Conservation (phyloP, 169 alveolate species). For the Besnoitia besnoiti region DNA sequence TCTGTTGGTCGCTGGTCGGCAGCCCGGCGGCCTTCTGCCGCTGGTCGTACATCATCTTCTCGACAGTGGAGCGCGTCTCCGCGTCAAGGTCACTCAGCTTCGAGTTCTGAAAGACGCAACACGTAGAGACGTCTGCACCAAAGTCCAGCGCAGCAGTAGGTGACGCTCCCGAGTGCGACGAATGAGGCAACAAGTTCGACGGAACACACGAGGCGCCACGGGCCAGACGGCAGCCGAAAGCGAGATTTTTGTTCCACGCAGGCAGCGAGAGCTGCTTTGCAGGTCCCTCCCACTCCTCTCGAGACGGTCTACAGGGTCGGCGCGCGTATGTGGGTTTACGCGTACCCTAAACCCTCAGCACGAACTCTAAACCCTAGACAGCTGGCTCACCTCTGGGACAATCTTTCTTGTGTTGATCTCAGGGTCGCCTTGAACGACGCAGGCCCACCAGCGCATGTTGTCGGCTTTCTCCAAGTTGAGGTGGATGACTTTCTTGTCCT, state of each 20-base stretch:
- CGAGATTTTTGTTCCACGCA: no score
- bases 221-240: no score
- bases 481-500: conserved; percentile 87
- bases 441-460: conserved; percentile 96
- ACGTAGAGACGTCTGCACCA: not conserved
- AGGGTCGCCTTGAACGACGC: conserved; percentile 92
- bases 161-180: not conserved
- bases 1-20: conserved; percentile 94
- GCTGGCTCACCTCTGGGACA: conserved; percentile 91
- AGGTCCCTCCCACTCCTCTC: no score
- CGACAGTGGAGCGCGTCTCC: conserved; percentile 96
- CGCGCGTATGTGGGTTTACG: no score
- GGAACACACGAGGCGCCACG: no score
- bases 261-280: no score
- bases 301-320: no score
- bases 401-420: conserved; percentile 96
- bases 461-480: conserved; percentile 91
- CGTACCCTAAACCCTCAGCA: no score
- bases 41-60: conserved; percentile 97
- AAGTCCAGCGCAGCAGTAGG: not conserved
- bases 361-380: no score
- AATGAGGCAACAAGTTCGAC: no score
- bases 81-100: conserved; percentile 94
- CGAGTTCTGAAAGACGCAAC: conserved; percentile 82
- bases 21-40: conserved; percentile 90